Evolutionary conservation across 1,139 yeast genomes (phyloP).

Genomic region (Debaryomyces singareniensis): DNA sequence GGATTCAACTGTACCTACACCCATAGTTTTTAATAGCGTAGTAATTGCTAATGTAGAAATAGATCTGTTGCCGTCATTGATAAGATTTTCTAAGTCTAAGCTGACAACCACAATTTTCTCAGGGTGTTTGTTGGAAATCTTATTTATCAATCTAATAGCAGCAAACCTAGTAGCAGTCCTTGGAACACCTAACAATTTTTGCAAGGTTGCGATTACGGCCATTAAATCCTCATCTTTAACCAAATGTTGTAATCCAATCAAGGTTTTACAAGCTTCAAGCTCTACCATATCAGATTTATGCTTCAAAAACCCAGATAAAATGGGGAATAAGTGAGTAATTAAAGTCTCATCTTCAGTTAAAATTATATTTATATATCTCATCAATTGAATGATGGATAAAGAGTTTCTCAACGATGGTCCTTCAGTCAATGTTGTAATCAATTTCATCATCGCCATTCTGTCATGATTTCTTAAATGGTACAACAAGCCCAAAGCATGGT

Average conservation of each 20-base stretch:
- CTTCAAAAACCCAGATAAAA: slow-evolving; percentile 64
- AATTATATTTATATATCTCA: slow-evolving; percentile 73
- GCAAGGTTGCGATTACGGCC: slow-evolving; percentile 65
- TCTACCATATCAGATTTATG: slow-evolving; percentile 88
- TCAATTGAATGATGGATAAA: slow-evolving; percentile 77
- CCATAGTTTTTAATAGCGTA: slow-evolving; percentile 90
- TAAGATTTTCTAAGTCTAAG: slow-evolving; percentile 76
- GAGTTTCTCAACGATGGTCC: slow-evolving; percentile 61
- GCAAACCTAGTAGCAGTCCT: slow-evolving; percentile 87
- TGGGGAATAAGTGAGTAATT: slow-evolving; percentile 51
- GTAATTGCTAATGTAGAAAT: slow-evolving; percentile 99
- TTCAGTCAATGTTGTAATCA: slow-evolving; percentile 74
- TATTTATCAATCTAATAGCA: slow-evolving; percentile 84
- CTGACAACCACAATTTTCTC: slow-evolving; percentile 67
- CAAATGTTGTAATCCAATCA: slow-evolving; percentile 54
- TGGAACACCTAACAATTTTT: slow-evolving; percentile 77
- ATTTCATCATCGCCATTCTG: slow-evolving; percentile 87
- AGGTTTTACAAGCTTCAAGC: slow-evolving; percentile 86
- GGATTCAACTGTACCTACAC: slow-evolving; percentile 46
- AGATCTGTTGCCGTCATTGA: slow-evolving; percentile 83
- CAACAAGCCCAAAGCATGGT: slow-evolving; percentile 89
- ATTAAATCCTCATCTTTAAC: slow-evolving; percentile 58
- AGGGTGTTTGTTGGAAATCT: slow-evolving; percentile 76
- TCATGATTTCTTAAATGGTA: slow-evolving; percentile 88
- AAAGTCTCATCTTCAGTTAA: slow-evolving; percentile 54